Evolutionary conservation across 768 basidiomycete genomes (phyloP).

Genomic region (Suillus brevipes): DNA sequence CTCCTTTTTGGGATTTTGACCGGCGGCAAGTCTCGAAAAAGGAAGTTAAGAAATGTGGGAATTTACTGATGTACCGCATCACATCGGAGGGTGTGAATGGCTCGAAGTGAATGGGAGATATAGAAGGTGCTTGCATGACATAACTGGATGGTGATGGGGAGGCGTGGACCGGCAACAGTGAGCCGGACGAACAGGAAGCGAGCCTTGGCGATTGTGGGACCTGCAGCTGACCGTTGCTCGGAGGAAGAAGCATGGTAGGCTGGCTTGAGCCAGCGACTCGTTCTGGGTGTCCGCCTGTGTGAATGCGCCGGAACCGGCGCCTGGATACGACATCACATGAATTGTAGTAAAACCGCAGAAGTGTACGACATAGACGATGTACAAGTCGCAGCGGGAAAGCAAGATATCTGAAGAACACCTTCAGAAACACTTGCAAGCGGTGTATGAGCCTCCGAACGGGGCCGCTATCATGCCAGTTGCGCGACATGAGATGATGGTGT

Average conservation of each 20-base stretch:
- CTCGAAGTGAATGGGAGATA: too few relatives aligned
- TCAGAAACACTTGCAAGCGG: neutral
- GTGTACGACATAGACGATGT: neutral
- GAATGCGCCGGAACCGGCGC: neutral
- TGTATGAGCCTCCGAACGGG: neutral
- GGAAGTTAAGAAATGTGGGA: too few relatives aligned
- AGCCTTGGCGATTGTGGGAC: neutral
- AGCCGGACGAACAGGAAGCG: neutral
- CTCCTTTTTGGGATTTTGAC: too few relatives aligned
- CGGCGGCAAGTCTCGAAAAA: too few relatives aligned
- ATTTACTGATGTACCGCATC: too few relatives aligned
- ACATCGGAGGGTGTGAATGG: too few relatives aligned
- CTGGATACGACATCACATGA: neutral
- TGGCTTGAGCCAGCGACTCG: neutral
- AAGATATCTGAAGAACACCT: neutral
- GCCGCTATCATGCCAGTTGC: neutral
- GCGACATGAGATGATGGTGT: neutral
- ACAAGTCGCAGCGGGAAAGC: neutral
- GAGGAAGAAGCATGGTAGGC: neutral
- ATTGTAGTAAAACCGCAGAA: neutral
- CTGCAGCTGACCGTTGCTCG: neutral
- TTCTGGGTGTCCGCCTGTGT: neutral
- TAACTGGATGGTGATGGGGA: too few relatives aligned
- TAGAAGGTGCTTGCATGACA: too few relatives aligned
- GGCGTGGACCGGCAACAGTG: neutral